Percentiles rank a stretch among this genome's conserved stretches.
Evolutionary conservation across 331 rosid genomes (phyloP).

Genomic region (Spiraea crenata): DNA sequence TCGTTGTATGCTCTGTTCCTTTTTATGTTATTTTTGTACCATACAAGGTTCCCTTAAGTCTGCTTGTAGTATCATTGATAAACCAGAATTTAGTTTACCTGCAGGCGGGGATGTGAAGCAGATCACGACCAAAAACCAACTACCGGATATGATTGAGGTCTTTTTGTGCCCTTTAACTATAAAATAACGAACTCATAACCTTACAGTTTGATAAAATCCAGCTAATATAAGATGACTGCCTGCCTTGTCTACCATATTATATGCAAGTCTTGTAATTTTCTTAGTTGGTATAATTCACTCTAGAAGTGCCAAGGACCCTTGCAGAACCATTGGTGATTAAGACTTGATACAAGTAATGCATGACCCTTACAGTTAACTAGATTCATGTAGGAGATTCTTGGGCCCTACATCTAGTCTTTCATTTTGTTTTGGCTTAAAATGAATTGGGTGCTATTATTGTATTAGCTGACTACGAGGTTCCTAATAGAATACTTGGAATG

Average conservation of each 20-base stretch:
- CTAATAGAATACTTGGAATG: slow-evolving; percentile 22
- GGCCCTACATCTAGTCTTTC: not conserved
- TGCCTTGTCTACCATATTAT: slow-evolving; percentile 6
- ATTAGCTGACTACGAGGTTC: slow-evolving; percentile 11
- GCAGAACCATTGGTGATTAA: not conserved
- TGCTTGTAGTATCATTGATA: slow-evolving; percentile 32
- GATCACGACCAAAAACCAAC: slow-evolving; percentile 60
- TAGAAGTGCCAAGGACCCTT: slow-evolving; percentile 1
- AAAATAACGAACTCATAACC: slow-evolving; percentile 30
- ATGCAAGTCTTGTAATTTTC: slow-evolving; percentile 18
- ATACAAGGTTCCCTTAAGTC: slow-evolving; percentile 3
- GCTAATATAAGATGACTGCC: slow-evolving; percentile 20
- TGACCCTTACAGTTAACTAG: not conserved
- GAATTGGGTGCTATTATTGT: not conserved
- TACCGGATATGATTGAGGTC: slow-evolving; percentile 84
- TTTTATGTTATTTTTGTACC: slow-evolving; percentile 15
- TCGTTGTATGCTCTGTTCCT: slow-evolving; percentile 18
- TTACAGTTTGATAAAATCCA: slow-evolving; percentile 8
- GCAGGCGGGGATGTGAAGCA: slow-evolving; percentile 99
- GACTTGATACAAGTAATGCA: not conserved
- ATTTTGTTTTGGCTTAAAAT: not conserved
- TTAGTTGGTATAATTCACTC: slow-evolving; percentile 5
- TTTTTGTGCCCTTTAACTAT: slow-evolving; percentile 49
- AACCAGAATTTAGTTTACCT: slow-evolving; percentile 65
- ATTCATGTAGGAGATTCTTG: not conserved